These are phyloP conservation scores for Rhododendron ferrugineum DNA, from an alignment of 148 eudicot genomes.

Conservation along the genomic window DNA sequence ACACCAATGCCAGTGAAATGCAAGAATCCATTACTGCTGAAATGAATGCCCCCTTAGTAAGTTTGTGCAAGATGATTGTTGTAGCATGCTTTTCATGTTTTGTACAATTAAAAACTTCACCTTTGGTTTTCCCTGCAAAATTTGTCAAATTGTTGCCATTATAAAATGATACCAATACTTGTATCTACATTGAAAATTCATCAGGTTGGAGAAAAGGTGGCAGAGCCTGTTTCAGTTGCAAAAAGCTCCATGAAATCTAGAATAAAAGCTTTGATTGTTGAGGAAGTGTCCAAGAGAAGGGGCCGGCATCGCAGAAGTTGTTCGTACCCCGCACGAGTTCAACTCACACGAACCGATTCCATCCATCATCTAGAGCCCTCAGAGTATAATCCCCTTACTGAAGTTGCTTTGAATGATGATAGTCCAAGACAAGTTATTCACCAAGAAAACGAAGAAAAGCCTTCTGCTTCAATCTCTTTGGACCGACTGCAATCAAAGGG, in stretches of 20 bases:
- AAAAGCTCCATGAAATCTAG: constrained; percentile 58
- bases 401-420: neutral
- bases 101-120: neutral
- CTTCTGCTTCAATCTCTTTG: constrained; percentile 9
- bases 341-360: constrained; percentile 12
- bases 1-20: constrained; percentile 3
- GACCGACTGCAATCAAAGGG: constrained; percentile 2
- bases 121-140: neutral
- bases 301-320: constrained; percentile 55
- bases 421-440: neutral
- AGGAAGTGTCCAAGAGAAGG: constrained; percentile 49
- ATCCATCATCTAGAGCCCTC: constrained; percentile 14
- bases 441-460: constrained; percentile 1
- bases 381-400: neutral
- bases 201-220: constrained; percentile 29
- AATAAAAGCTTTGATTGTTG: constrained; percentile 44
- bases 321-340: constrained; percentile 41
- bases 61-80: constrained; percentile 1
- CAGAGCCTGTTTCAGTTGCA: constrained; percentile 15
- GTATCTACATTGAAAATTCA: constrained; percentile 7
- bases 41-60: constrained; percentile 16
- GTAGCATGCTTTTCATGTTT: neutral
- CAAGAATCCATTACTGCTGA: constrained; percentile 10
- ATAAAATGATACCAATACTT: neutral
- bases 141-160: neutral